Percentiles rank a stretch among this genome's conserved stretches.
phyloP scores from a whole-genome alignment of 2,329 filamentous ascomycete species.

The Pezicula neosporulosa region DNA sequence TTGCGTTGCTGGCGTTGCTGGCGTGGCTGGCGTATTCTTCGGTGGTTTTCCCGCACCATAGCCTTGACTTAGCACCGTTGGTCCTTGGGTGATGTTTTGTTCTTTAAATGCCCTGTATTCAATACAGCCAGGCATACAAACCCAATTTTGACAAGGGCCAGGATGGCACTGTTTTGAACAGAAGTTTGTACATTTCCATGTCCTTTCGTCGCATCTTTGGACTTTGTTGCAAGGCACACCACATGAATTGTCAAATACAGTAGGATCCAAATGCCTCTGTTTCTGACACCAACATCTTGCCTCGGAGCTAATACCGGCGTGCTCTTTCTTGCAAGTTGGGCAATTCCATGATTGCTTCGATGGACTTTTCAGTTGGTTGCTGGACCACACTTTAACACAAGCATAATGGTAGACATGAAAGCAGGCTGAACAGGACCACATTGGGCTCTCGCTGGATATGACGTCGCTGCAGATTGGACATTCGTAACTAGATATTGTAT shows the following conservation, averaged over 20 bases:
- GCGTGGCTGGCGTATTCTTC: no score
- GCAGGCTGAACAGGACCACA: neutral
- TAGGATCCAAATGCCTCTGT: neutral
- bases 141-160: neutral
- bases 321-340: neutral
- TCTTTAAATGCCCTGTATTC: neutral
- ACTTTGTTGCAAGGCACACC: neutral
- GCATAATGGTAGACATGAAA: neutral
- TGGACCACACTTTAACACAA: neutral
- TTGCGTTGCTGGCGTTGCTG: no score
- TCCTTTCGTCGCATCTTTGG: neutral
- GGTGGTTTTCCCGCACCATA: no score
- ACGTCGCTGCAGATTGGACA: neutral
- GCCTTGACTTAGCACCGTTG: no score
- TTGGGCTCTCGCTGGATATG: neutral
- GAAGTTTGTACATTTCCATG: neutral
- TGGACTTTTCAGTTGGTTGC: neutral
- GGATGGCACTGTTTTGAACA: neutral
- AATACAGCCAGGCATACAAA: neutral
- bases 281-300: neutral
- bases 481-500: neutral
- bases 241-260: neutral
- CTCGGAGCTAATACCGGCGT: neutral
- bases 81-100: neutral
- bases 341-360: neutral